These are phyloP conservation scores for Ceratocystis destructans DNA, from an alignment of 2,329 filamentous ascomycete species.

Conservation along the genomic window DNA sequence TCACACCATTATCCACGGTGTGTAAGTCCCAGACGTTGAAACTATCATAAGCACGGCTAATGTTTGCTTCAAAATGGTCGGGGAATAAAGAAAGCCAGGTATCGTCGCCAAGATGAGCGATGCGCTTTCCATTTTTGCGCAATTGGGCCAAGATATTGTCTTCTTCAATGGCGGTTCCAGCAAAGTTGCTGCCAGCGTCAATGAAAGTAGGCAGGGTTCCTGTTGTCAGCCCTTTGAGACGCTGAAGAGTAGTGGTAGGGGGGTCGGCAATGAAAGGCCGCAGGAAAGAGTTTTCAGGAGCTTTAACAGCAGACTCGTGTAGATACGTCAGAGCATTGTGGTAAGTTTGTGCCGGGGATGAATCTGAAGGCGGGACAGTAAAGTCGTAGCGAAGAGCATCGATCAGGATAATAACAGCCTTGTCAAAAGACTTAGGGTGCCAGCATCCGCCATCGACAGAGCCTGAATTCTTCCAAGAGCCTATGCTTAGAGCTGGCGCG, in stretches of 20 bases:
- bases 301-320: conserved; percentile 62
- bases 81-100: conserved; percentile 93
- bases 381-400: conserved; percentile 96
- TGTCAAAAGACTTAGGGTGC: conserved; percentile 88
- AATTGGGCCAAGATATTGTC: conserved; percentile 62
- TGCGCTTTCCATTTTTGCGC: conserved; percentile 50
- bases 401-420: conserved; percentile 78
- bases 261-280: conserved; percentile 94
- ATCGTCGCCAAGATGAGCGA: conserved; percentile 94
- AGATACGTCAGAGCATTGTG: conserved; percentile 81
- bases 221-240: conserved; percentile 86
- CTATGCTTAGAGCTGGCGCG: conserved; percentile 20
- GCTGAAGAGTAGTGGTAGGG: conserved; percentile 81
- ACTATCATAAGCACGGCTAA: conserved; percentile 84
- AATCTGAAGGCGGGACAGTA: conserved; percentile 59
- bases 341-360: conserved; percentile 40
- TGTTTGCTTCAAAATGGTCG: conserved; percentile 74
- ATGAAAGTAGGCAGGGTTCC: conserved; percentile 91
- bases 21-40: conserved; percentile 98
- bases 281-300: conserved; percentile 73
- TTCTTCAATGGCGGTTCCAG: conserved; percentile 87
- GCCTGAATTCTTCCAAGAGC: conserved; percentile 29
- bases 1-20: conserved; percentile 90
- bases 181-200: conserved; percentile 88
- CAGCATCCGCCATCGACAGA: conserved; percentile 62